Evolutionary conservation across 2,329 filamentous ascomycete genomes (phyloP).

Genomic region (Waltergamsia citrina): DNA sequence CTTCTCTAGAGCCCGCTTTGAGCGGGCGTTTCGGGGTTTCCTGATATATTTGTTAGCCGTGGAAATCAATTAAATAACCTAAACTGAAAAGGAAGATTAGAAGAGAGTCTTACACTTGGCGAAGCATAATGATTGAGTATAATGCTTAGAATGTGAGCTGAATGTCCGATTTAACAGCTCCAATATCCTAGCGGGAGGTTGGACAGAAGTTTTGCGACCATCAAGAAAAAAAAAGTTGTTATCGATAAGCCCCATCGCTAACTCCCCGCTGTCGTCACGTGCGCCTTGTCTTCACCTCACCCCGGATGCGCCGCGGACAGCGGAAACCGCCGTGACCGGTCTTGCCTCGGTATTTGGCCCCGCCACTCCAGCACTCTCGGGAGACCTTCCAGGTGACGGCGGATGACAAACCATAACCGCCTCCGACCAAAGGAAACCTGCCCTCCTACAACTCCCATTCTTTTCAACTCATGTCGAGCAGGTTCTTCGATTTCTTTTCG

Average conservation of each 20-base stretch:
- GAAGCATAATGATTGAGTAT: conserved; percentile 28
- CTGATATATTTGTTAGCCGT: conserved; percentile 21
- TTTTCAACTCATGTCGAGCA: background rate
- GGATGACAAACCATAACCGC: background rate
- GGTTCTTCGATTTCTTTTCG: background rate
- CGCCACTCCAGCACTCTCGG: background rate
- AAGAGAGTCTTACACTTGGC: conserved; percentile 32
- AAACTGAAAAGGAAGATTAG: background rate
- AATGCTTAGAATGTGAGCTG: too few species aligned
- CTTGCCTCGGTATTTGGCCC: conserved; percentile 3
- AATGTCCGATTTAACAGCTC: too few species aligned
- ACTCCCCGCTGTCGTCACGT: conserved; percentile 4
- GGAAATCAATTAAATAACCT: background rate
- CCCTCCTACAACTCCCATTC: background rate
- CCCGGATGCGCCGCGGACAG: background rate
- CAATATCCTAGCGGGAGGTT: background rate
- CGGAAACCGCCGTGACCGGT: background rate
- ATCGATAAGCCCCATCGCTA: conserved; percentile 3
- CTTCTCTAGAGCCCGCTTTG: conserved; percentile 89
- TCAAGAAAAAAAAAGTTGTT: conserved; percentile 4
- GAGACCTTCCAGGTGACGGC: background rate
- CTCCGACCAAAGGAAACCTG: background rate
- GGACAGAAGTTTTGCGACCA: background rate
- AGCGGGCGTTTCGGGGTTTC: conserved; percentile 67
- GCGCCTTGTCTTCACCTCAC: background rate